These are phyloP conservation scores for Zizania palustris DNA, from an alignment of 202 grass and related monocot genomes.

Conservation along the genomic window DNA sequence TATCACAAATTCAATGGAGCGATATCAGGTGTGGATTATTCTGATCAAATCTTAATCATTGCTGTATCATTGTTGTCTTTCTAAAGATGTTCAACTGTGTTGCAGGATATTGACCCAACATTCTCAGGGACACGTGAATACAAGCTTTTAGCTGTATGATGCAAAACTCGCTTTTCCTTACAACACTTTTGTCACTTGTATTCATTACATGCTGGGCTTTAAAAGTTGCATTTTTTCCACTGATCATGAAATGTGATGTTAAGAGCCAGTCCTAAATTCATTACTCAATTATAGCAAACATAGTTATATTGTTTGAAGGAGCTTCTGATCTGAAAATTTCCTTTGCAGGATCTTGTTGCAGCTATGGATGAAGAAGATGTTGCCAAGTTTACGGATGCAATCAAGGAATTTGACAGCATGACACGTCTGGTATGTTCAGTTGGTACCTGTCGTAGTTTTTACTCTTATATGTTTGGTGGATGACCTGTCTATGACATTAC, in stretches of 20 bases:
- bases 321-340: conserved; percentile 17
- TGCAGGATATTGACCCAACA: conserved; percentile 88
- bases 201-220: conserved; percentile 11
- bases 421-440: conserved; percentile 73
- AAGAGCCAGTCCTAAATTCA: not conserved
- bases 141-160: conserved; percentile 84
- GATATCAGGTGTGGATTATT: conserved; percentile 71
- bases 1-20: conserved; percentile 78
- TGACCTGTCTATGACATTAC: not conserved
- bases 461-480: not conserved
- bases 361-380: conserved; percentile 89
- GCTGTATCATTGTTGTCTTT: conserved; percentile 3
- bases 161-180: conserved; percentile 20
- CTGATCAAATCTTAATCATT: conserved; percentile 28
- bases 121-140: conserved; percentile 95
- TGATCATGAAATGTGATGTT: conserved; percentile 22
- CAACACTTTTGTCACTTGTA: conserved; percentile 14
- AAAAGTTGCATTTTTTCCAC: conserved; percentile 20
- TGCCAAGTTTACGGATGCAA: conserved; percentile 80
- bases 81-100: conserved; percentile 39
- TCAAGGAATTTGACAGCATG: conserved; percentile 94
- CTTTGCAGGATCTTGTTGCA: conserved; percentile 69
- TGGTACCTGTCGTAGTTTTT: conserved; percentile 19
- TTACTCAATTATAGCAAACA: not conserved
- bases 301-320: conserved; percentile 5